These are phyloP conservation scores for Cryptosporidium viatorum DNA, from an alignment of 169 alveolate genomes.

Conservation along the genomic window DNA sequence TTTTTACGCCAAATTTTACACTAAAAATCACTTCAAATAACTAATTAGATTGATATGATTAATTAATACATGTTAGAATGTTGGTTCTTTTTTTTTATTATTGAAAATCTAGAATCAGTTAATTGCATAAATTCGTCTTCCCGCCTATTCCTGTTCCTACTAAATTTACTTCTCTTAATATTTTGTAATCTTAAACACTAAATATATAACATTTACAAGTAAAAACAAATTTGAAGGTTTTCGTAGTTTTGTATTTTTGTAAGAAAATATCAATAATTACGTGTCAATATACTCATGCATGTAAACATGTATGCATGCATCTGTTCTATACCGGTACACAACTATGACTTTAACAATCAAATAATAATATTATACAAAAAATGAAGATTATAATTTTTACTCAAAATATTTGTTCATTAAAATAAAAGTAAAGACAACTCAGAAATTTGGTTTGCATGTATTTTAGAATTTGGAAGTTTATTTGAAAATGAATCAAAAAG, in stretches of 20 bases:
- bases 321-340: neutral
- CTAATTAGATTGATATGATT: too few species aligned
- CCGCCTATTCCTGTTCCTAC: too few species aligned
- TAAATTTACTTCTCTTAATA: too few species aligned
- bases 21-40: too few species aligned
- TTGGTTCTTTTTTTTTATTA: too few species aligned
- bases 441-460: neutral
- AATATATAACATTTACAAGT: neutral
- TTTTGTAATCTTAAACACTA: neutral
- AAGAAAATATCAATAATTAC: neutral
- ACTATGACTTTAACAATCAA: neutral
- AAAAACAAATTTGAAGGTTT: too few species aligned
- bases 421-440: neutral
- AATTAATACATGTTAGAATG: too few species aligned
- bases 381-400: neutral
- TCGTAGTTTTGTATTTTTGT: too few species aligned
- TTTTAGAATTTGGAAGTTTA: neutral
- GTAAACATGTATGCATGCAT: neutral
- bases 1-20: too few species aligned
- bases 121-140: too few species aligned
- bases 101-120: too few species aligned
- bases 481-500: neutral
- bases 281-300: neutral
- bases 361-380: too few species aligned
- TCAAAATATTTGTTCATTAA: neutral